Conservation (phyloP, 805 yeast genomes). For the Priceomyces carsonii region DNA sequence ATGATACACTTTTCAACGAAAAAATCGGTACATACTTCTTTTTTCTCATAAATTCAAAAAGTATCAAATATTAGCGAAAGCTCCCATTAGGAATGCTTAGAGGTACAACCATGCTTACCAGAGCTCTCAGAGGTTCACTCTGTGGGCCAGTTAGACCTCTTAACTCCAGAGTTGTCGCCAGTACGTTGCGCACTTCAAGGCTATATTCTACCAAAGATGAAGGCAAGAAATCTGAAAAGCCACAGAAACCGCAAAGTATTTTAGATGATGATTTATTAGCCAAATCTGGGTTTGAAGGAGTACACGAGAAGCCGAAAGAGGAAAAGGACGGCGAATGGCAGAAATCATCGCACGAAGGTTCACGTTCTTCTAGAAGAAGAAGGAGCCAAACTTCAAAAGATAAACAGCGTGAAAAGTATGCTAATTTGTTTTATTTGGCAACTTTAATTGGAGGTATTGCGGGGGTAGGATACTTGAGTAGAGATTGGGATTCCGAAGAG, state of each 20-base stretch:
- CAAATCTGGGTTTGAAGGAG: conserved; percentile 76
- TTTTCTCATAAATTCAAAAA: neutral
- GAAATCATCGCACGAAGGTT: conserved; percentile 11
- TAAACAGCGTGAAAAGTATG: conserved; percentile 77
- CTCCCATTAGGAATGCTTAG: conserved; percentile 8
- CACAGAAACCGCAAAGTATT: conserved; percentile 47
- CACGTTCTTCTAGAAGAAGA: conserved; percentile 41
- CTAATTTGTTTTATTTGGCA: conserved; percentile 68
- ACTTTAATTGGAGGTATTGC: conserved; percentile 54
- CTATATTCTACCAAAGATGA: conserved; percentile 9
- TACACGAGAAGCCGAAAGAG: conserved; percentile 15
- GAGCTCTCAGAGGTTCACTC: conserved; percentile 6
- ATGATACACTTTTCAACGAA: neutral
- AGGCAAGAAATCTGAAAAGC: conserved; percentile 7
- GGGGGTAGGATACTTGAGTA: conserved; percentile 64
- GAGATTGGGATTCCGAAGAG: conserved; percentile 84
- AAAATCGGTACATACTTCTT: neutral
- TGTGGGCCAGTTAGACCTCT: conserved; percentile 1
- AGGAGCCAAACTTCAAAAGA: conserved; percentile 66
- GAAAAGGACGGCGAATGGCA: conserved; percentile 13
- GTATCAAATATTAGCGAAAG: conserved; percentile 1
- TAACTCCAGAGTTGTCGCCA: neutral
- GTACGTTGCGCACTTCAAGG: conserved; percentile 2
- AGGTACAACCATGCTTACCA: conserved; percentile 6
- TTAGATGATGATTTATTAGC: conserved; percentile 80